A percentile compares a stretch with the other conserved stretches of the same genome.
phyloP scores from a whole-genome alignment of 2,329 filamentous ascomycete genomes.

The Pleoardoris graminearum region DNA sequence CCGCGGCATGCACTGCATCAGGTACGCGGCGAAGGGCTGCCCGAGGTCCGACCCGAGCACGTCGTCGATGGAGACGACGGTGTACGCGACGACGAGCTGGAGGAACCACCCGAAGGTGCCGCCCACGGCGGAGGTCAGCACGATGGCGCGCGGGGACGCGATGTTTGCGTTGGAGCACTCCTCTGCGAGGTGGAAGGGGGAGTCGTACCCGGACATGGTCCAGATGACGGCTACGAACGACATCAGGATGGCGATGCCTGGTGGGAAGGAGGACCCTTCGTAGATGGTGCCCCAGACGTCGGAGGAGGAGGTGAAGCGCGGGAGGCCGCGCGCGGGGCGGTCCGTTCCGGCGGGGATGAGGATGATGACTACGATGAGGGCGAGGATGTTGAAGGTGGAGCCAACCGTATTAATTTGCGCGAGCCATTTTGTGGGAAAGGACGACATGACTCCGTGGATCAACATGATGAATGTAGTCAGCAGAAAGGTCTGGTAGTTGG shows the following conservation, averaged over 20 bases:
- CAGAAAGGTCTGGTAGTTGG: constrained; percentile 69
- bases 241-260: constrained; percentile 71
- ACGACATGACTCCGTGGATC: constrained; percentile 68
- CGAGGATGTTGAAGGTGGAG: constrained; percentile 71
- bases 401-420: constrained; percentile 71
- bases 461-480: constrained; percentile 69
- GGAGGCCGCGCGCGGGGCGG: constrained; percentile 54
- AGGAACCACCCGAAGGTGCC: constrained; percentile 72
- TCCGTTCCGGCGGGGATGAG: constrained; percentile 66
- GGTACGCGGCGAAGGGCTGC: constrained; percentile 71
- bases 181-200: constrained; percentile 72
- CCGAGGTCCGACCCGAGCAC: constrained; percentile 65
- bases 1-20: constrained; percentile 66
- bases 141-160: constrained; percentile 71
- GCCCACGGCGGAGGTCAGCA: constrained; percentile 68
- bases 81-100: constrained; percentile 74
- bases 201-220: constrained; percentile 71
- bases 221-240: constrained; percentile 71
- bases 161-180: constrained; percentile 75
- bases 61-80: constrained; percentile 64
- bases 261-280: constrained; percentile 67
- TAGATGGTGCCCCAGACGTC: constrained; percentile 69
- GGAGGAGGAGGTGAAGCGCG: constrained; percentile 62
- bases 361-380: constrained; percentile 67
- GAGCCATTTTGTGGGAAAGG: constrained; percentile 71